Base-by-base conservation (phyloP, 1,284 basidiomycete genomes). In the Xerocomus amazonicus region DNA sequence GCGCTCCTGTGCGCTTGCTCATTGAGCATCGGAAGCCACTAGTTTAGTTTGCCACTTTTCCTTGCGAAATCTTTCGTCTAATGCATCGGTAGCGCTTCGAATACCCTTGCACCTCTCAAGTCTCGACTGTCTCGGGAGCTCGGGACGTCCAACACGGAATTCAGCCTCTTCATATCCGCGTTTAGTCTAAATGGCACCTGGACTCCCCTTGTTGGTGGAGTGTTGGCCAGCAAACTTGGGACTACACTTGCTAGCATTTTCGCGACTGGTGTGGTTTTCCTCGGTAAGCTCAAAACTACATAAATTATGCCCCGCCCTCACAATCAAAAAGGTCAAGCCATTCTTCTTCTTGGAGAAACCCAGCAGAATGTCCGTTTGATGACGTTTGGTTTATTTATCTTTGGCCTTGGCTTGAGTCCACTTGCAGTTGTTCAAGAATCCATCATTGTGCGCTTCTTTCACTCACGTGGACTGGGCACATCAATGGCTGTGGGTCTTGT, bases 381-480 rank as follows among this genome's bases (percentile, higher is more conserved):
- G 86, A 74, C 79, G 2, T 61, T 84, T 27, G 87, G 86, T 2
- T 73, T 89, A 59, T 90, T 89, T 58, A 68, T 89, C 38, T 90
- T 88, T 58, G 89, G 89, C n/a, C 72, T 90, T 13, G 89, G 87
- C 4, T 74, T 87, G 45, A 85, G 83, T 57, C 89, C 89, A 1
- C 73, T 91, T 9, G 81, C 87, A 4, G 87, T 88, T 7, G 79
- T 85, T 6, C 86, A 87, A 67, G 85, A 88, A 64, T 84, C 83
- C 4, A 88, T 88, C 57, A 86, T 91, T 45, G 85, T 90, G 43
- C 84, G 84, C 17, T 88, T 90, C 69, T 89, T 90, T 70, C 82
- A 79, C 54, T 79, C 81, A 0, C 83, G 83, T 61, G 86, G 87
- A n/a, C 73, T 91, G 2, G 88, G 87, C 6, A 71, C 87, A 5